Evolutionary conservation across 345 rosid genomes (phyloP), one percentile per base, ranked within the genome.

Genomic region (Aegle marmelos): DNA sequence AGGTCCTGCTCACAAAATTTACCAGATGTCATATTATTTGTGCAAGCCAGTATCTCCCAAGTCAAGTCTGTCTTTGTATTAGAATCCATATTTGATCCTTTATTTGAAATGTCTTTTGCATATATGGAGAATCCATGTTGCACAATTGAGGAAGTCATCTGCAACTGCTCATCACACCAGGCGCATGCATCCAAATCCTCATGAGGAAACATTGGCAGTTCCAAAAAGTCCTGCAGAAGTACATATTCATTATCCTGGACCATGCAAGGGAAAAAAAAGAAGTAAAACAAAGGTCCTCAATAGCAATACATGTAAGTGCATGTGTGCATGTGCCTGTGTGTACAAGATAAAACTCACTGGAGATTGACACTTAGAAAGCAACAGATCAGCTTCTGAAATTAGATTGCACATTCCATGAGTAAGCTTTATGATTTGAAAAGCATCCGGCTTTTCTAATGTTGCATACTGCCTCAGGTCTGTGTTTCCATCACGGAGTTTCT

Each of bases 301-400:
- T 54, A 45, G 50, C 0, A 45, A 45, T 45, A 45, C 50, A 45
- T 45, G 50, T 45, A 10, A 11, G 16, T 1, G 17, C 14, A 9
- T 9, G 50, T 6, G 11, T 2, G 48, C 0, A 14, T 10, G 50
- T 2, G 48, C 1, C 1, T 36, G 9, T 7, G 39, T 37, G 10
- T 45, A 11, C 2, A 45, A 10, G 37, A 65, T 34, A 33, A 65
- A 64, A 81, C 90, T 85, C 75, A 91, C 94, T 22, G 73, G 77
- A 37, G 70, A 78, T 63, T 81, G 90, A 87, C 88, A 85, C 75
- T 85, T 82, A 61, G 82, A 82, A 79, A 76, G 85, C 56, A 90
- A 81, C 70, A 89, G 56, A 81, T 92, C 97, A 78, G 90, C 87
- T 76, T 94, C 93, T 64, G 99, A 91, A 82, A 94, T 83, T 77